A percentile compares a stretch with the other conserved stretches of the same genome.
These are phyloP conservation scores for Magnaporthiopsis rhizophila DNA, from an alignment of 2,329 filamentous ascomycete genomes.

Conservation along the genomic window DNA sequence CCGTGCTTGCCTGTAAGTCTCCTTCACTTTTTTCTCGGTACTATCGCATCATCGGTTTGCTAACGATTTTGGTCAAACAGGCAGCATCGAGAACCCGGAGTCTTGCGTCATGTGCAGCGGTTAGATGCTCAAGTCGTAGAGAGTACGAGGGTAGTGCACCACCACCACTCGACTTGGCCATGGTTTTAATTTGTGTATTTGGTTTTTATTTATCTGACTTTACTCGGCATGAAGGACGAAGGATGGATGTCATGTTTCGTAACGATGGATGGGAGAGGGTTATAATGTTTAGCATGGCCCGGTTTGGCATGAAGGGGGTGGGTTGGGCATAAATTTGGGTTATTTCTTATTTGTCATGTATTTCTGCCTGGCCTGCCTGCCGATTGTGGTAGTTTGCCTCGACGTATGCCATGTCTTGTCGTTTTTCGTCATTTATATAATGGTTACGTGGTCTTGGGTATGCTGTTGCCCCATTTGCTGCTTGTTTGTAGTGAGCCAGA, in stretches of 20 bases:
- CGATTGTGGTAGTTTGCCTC: neutral
- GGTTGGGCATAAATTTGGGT: neutral
- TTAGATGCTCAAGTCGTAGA: slow-evolving; percentile 35
- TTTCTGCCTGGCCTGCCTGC: neutral
- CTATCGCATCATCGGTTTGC: neutral
- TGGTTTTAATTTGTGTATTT: neutral
- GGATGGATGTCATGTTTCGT: neutral
- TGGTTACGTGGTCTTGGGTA: neutral
- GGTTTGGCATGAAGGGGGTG: neutral
- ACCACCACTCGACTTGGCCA: neutral
- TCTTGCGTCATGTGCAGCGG: slow-evolving; percentile 96
- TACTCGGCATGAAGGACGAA: neutral
- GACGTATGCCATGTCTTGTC: neutral
- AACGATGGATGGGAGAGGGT: neutral
- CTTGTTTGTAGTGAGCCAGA: neutral
- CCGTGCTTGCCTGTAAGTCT: slow-evolving; percentile 74
- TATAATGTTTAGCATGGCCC: neutral
- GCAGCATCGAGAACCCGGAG: slow-evolving; percentile 95
- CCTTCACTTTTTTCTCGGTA: neutral
- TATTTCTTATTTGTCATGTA: neutral
- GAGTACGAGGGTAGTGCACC: neutral
- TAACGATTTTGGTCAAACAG: slow-evolving; percentile 28
- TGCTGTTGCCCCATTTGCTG: neutral
- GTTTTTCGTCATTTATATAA: too few species aligned
- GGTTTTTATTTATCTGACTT: neutral